Evolutionary conservation across 495 filamentous ascomycete species (phyloP).

Genomic region (Penicillium coprophilum): DNA sequence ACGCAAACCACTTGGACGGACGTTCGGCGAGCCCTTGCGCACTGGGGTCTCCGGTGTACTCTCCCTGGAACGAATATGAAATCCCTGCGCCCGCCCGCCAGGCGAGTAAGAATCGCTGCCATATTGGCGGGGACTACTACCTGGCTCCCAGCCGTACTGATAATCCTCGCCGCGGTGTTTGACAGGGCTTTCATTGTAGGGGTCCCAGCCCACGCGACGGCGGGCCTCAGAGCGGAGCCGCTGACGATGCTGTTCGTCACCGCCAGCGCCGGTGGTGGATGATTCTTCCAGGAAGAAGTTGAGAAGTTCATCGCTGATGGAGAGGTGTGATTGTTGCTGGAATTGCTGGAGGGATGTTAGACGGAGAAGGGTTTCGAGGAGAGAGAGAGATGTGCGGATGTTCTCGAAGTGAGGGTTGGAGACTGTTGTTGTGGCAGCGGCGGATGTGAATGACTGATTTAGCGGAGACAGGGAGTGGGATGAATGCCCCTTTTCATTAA

Average conservation of each 20-base stretch:
- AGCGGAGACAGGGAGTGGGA: slow-evolving; percentile 22
- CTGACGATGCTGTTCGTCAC: slow-evolving; percentile 67
- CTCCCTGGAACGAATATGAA: slow-evolving; percentile 41
- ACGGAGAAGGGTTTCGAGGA: slow-evolving; percentile 91
- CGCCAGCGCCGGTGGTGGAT: slow-evolving; percentile 67
- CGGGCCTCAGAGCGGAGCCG: slow-evolving; percentile 70
- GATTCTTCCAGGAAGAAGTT: slow-evolving; percentile 92
- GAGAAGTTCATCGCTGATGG: slow-evolving; percentile 91
- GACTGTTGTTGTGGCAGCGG: slow-evolving; percentile 38
- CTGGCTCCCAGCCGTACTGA: slow-evolving; percentile 42
- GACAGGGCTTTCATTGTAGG: slow-evolving; percentile 70
- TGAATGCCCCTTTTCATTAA: slow-evolving; percentile 26
- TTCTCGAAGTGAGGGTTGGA: slow-evolving; percentile 45
- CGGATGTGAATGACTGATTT: slow-evolving; percentile 37
- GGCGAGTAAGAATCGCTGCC: slow-evolving; percentile 34
- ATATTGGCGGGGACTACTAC: slow-evolving; percentile 30
- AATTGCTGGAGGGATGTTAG: slow-evolving; percentile 94
- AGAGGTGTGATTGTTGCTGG: slow-evolving; percentile 87
- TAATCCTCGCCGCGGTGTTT: slow-evolving; percentile 65
- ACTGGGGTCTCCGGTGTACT: slow-evolving; percentile 42
- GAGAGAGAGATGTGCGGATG: slow-evolving; percentile 82
- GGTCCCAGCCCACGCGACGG: slow-evolving; percentile 84
- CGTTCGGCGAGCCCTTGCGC: slow-evolving; percentile 23
- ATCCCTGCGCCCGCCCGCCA: slow-evolving; percentile 28
- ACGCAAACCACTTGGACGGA: slow-evolving; percentile 25